These are phyloP conservation scores for Penicillium alfredii DNA, from an alignment of 495 filamentous ascomycete species.

Conservation along the genomic window DNA sequence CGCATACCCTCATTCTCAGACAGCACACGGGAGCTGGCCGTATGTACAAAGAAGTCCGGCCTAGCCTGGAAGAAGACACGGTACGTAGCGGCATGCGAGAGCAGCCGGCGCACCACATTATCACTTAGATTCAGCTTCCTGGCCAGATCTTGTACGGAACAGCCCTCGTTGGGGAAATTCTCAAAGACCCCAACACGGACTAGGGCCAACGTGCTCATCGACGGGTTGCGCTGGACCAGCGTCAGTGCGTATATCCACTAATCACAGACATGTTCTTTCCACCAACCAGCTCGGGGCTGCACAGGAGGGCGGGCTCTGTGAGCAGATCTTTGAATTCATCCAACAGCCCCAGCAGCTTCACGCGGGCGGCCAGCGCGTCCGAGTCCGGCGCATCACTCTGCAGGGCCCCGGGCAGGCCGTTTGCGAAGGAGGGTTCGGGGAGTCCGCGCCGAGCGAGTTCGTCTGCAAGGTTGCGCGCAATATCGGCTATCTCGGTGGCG, in stretches of 20 bases:
- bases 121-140: conserved; percentile 4
- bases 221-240: conserved; percentile 8
- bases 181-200: conserved; percentile 10
- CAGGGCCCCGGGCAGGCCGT: conserved; percentile 7
- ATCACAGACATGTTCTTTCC: background rate
- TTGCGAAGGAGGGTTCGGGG: conserved; percentile 14
- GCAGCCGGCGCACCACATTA: conserved; percentile 9
- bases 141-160: conserved; percentile 11
- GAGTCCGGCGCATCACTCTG: conserved; percentile 10
- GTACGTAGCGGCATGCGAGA: conserved; percentile 19
- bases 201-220: conserved; percentile 10
- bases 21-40: conserved; percentile 32
- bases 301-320: conserved; percentile 10
- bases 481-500: conserved; percentile 5
- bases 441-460: conserved; percentile 4
- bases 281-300: conserved; percentile 9
- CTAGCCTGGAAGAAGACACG: conserved; percentile 11
- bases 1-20: conserved; percentile 38
- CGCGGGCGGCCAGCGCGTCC: conserved; percentile 2
- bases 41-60: conserved; percentile 10
- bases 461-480: conserved; percentile 4
- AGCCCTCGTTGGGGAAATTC: conserved; percentile 9
- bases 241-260: background rate
- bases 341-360: conserved; percentile 8
- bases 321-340: conserved; percentile 10